phyloP scores from a whole-genome alignment of 352 stramenopile species.

The Globisporangium rhizosaccharum region DNA sequence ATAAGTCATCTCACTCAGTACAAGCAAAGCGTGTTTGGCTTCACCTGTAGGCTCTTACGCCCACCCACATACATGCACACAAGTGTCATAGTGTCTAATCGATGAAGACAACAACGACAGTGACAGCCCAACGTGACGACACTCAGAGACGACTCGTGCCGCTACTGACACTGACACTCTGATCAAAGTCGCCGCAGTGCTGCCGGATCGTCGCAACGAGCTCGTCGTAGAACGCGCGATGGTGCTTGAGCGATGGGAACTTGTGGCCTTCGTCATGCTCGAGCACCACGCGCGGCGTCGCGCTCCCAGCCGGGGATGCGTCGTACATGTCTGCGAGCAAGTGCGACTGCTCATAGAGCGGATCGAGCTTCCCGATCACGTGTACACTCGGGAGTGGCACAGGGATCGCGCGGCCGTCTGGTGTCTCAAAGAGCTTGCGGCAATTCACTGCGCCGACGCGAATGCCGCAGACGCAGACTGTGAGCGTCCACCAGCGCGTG shows the following conservation, averaged over 20 bases:
- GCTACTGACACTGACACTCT: conserved; percentile 2
- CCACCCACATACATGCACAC: too few relatives aligned
- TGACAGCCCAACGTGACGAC: not conserved
- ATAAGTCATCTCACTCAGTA: too few relatives aligned
- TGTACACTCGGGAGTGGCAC: conserved; percentile 26
- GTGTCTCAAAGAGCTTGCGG: conserved; percentile 10
- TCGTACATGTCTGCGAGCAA: conserved; percentile 21
- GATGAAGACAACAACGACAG: not conserved
- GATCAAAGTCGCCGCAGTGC: conserved; percentile 20
- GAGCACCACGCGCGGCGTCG: conserved; percentile 21
- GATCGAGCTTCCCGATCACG: conserved; percentile 21
- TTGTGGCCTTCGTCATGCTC: conserved; percentile 39
- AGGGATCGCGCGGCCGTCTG: conserved; percentile 6
- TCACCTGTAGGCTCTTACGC: too few relatives aligned
- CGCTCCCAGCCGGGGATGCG: conserved; percentile 9
- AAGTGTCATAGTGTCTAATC: too few relatives aligned
- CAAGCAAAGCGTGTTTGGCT: too few relatives aligned
- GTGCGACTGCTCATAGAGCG: conserved; percentile 16
- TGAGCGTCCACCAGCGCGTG: conserved; percentile 30
- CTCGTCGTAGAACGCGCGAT: conserved; percentile 21
- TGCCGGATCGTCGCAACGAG: conserved; percentile 19
- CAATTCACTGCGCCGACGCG: conserved; percentile 6
- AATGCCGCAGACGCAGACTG: conserved; percentile 27
- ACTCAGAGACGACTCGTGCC: conserved; percentile 6
- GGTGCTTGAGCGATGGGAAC: conserved; percentile 28